A percentile compares a stretch with the other conserved stretches of the same genome.
phyloP scores from a whole-genome alignment of 768 basidiomycete species.

The Albatrellus ellisii region DNA sequence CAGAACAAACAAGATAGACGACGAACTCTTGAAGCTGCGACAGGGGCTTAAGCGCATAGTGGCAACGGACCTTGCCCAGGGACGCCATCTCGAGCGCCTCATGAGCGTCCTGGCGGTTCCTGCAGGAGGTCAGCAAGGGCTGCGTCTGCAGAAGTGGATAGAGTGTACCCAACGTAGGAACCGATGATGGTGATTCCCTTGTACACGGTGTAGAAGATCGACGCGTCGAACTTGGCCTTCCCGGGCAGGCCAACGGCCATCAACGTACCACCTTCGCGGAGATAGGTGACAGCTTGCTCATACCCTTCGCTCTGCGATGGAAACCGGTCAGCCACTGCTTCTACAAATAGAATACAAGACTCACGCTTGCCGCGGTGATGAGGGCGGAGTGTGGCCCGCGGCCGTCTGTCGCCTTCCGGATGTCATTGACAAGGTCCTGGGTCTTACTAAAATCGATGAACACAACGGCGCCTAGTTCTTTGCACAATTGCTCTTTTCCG shows the following conservation, averaged over 20 bases:
- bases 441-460: conserved; percentile 70
- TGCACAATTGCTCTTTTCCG: conserved; percentile 52
- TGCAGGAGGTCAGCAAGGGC: conserved; percentile 28
- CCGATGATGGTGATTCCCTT: conserved; percentile 49
- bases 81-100: conserved; percentile 75
- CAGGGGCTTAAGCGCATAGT: conserved; percentile 33
- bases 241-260: conserved; percentile 72
- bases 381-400: conserved; percentile 60
- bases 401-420: conserved; percentile 51
- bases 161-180: conserved; percentile 23
- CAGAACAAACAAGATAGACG: neutral
- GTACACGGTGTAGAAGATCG: conserved; percentile 61
- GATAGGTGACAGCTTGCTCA: conserved; percentile 55
- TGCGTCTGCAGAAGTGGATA: conserved; percentile 1
- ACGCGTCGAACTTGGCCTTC: conserved; percentile 36
- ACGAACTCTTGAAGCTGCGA: conserved; percentile 39
- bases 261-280: conserved; percentile 57
- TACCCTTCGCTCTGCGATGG: conserved; percentile 21
- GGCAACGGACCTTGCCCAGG: conserved; percentile 53
- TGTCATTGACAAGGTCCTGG: conserved; percentile 50
- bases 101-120: conserved; percentile 72
- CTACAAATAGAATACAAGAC: conserved; percentile 13
- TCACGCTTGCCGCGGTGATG: conserved; percentile 41
- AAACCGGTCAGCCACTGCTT: conserved; percentile 16
- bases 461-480: conserved; percentile 54